Evolutionary conservation across 2,329 filamentous ascomycete genomes (phyloP).

Genomic region (Ceratocystis diversiconidia): DNA sequence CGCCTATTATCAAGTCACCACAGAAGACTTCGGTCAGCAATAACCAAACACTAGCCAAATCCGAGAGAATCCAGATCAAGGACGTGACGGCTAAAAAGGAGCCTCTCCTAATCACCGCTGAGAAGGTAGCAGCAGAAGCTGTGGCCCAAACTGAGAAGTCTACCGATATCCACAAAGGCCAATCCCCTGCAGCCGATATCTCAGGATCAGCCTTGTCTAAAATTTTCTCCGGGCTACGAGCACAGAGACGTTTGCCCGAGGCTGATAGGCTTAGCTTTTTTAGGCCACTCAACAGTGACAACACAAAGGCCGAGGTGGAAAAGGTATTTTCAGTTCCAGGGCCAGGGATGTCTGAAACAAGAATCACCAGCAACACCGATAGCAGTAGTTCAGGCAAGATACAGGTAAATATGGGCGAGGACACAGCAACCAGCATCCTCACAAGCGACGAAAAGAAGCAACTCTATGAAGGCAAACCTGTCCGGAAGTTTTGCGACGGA

Average conservation of each 20-base stretch:
- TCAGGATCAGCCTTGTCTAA: conserved; percentile 4
- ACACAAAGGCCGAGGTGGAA: conserved; percentile 8
- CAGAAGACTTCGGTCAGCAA: not conserved
- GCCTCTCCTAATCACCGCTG: conserved; percentile 14
- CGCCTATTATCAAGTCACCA: conserved; percentile 11
- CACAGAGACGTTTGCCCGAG: conserved; percentile 15
- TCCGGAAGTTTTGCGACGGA: conserved; percentile 44
- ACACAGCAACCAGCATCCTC: conserved; percentile 27
- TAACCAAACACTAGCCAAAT: conserved; percentile 21
- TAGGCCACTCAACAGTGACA: conserved; percentile 25
- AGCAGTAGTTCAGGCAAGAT: not conserved
- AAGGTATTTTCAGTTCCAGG: conserved; percentile 3
- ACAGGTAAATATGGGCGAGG: conserved; percentile 12
- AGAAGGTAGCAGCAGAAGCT: conserved; percentile 8
- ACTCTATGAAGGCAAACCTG: conserved; percentile 41
- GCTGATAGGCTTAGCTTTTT: conserved; percentile 28
- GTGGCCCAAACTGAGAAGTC: not conserved
- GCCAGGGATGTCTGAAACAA: not conserved
- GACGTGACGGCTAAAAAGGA: conserved; percentile 20
- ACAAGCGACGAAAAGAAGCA: conserved; percentile 40
- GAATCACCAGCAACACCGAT: not conserved
- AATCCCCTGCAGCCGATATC: not conserved
- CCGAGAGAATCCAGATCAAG: conserved; percentile 24
- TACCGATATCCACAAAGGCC: conserved; percentile 4
- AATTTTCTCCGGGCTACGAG: not conserved